phyloP scores from a whole-genome alignment of 352 stramenopile genomes.

The Globisporangium megalacanthum region DNA sequence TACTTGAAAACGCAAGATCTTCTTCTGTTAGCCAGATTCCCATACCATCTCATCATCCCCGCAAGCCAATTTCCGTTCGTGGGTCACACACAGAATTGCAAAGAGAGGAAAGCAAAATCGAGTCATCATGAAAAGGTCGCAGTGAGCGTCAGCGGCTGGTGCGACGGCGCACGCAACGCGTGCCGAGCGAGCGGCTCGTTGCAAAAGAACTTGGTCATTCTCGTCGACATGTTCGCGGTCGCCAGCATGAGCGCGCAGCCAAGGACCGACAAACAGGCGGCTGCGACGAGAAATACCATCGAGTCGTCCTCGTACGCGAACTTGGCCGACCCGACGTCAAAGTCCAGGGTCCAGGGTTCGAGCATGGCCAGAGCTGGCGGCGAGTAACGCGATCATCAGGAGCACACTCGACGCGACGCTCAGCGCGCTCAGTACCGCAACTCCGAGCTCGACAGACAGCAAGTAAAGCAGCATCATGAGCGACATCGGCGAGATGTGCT shows the following conservation, averaged over 20 bases:
- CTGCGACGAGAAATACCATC: constrained; percentile 18
- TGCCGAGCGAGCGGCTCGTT: constrained; percentile 45
- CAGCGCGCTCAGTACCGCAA: constrained; percentile 35
- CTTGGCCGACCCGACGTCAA: constrained; percentile 15
- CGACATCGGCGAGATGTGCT: constrained; percentile 52
- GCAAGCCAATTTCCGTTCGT: too few relatives aligned
- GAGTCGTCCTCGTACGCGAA: constrained; percentile 17
- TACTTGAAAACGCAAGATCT: too few relatives aligned
- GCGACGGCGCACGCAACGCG: too few relatives aligned
- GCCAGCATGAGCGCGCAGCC: constrained; percentile 48
- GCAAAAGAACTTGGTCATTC: constrained; percentile 41
- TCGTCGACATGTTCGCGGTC: constrained; percentile 31
- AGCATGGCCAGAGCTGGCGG: constrained; percentile 12
- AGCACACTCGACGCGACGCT: constrained; percentile 26
- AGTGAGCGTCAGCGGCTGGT: too few relatives aligned
- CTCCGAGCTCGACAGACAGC: constrained; percentile 42
- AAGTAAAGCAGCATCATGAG: constrained; percentile 72
- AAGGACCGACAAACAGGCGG: constrained; percentile 35
- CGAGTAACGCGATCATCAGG: constrained; percentile 12
- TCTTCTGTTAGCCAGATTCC: too few relatives aligned
- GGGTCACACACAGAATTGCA: too few relatives aligned
- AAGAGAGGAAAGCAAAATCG: too few relatives aligned
- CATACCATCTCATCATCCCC: too few relatives aligned
- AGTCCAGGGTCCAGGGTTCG: constrained; percentile 15
- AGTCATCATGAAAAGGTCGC: too few relatives aligned